Evolutionary conservation across 2,329 filamentous ascomycete species (phyloP).

Genomic region (Xylaria multiplex): DNA sequence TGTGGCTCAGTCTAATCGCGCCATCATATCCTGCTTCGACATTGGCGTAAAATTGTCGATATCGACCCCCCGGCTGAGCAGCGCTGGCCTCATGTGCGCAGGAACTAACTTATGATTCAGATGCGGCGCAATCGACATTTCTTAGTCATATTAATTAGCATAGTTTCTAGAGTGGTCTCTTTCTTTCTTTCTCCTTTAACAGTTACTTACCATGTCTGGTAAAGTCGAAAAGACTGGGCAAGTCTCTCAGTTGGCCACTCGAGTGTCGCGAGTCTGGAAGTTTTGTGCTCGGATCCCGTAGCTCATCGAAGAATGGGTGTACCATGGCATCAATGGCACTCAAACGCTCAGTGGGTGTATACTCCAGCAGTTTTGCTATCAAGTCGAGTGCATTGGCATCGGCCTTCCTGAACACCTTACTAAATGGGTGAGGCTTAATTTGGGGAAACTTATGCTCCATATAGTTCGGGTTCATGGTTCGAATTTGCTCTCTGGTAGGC

Average conservation of each 20-base stretch:
- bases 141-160: slow-evolving; percentile 59
- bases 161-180: background rate
- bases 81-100: slow-evolving; percentile 77
- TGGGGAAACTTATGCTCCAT: slow-evolving; percentile 99
- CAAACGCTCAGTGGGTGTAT: slow-evolving; percentile 94
- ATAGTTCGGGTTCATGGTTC: slow-evolving; percentile 99
- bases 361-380: slow-evolving; percentile 92
- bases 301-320: slow-evolving; percentile 97
- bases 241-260: slow-evolving; percentile 79
- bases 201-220: slow-evolving; percentile 81
- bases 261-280: slow-evolving; percentile 94
- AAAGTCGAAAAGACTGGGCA: slow-evolving; percentile 93
- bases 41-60: slow-evolving; percentile 94
- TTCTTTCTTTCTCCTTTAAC: background rate
- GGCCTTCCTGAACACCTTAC: slow-evolving; percentile 98
- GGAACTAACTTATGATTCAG: slow-evolving; percentile 92
- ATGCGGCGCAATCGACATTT: slow-evolving; percentile 92
- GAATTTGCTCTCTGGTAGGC: slow-evolving; percentile 95
- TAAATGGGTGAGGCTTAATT: slow-evolving; percentile 99
- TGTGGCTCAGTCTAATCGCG: slow-evolving; percentile 85
- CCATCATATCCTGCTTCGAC: slow-evolving; percentile 96
- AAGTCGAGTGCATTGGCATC: slow-evolving; percentile 92
- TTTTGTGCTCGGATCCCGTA: slow-evolving; percentile 89
- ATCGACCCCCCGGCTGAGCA: slow-evolving; percentile 83
- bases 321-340: slow-evolving; percentile 96